Evolutionary conservation across 768 basidiomycete species (phyloP), one percentile per base, ranked within the genome.

Genomic region (Amanita pseudoporphyria): DNA sequence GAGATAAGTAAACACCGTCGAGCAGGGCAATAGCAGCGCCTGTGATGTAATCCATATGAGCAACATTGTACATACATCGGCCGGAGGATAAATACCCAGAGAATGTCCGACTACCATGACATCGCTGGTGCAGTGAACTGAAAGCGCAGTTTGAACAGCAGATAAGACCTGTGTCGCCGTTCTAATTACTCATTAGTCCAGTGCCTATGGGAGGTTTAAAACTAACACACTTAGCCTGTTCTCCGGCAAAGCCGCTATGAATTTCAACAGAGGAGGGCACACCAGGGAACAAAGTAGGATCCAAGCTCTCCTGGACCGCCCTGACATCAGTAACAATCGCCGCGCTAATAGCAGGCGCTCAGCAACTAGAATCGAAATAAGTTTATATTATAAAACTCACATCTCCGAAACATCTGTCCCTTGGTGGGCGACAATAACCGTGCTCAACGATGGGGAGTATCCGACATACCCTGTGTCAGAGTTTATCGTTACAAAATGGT

Each of bases 1-100:
- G 60, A 7, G 72, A 72, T 18, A 84, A 68, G 55, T 73, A 81
- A 33, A 82, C 67, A 9, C 73, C 64, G 49, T 82, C 78, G 13
- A 84, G 66, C 12, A 82, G 66, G 4, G 77, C 64, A 45, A 82
- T 61, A 1, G 78, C 79, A 30, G 69, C 79, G 41, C 79, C 76
- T 66, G 31, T 22, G 32, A 49, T 13, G 6, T 9, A 36, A 24
- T 44, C 16, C 19, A 41, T n/a, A 37, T 24, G 22, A 53, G 26
- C n/a, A 28, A 18, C 12, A 19, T 7, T 18, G 2, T 10, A 19
- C 21, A 28, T 33, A 45, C 39, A 42, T 6, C 28, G 31, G 21
- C 7, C n/a, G 30, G 38, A 16, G 14, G 35, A 21, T 22, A 28
- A 52, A 3, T 50, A 66, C 69, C 70, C 1, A 77, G 64, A 41